A percentile compares a stretch with the other conserved stretches of the same genome.
Conservation (phyloP, 2,329 filamentous ascomycete genomes). For the Geosmithia putterillii region DNA sequence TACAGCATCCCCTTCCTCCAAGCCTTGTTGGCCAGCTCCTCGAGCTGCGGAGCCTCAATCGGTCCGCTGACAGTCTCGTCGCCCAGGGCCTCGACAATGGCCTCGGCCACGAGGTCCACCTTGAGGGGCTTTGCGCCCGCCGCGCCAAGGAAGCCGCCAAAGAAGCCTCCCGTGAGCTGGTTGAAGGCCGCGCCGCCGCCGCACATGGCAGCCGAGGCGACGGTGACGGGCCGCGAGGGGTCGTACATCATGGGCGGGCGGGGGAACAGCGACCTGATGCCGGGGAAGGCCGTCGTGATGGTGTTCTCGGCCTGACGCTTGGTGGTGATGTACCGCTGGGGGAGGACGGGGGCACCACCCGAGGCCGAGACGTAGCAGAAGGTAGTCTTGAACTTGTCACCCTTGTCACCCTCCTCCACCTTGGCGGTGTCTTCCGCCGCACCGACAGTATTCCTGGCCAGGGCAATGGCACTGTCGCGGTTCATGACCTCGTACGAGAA, state of each 20-base stretch:
- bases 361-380: constrained; percentile 89
- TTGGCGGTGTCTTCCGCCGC: constrained; percentile 50
- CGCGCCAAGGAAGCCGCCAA: constrained; percentile 68
- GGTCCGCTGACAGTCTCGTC: constrained; percentile 63
- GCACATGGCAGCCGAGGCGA: constrained; percentile 72
- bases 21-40: constrained; percentile 64
- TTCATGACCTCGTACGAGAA: constrained; percentile 98
- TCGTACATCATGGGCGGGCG: constrained; percentile 87
- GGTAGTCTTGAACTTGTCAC: constrained; percentile 18
- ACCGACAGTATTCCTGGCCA: constrained; percentile 52
- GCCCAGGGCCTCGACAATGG: constrained; percentile 74
- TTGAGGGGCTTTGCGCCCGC: constrained; percentile 78
- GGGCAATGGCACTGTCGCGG: constrained; percentile 70
- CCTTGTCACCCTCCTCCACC: too few relatives aligned
- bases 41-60: constrained; percentile 69
- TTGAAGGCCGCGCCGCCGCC: constrained; percentile 69
- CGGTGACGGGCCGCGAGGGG: constrained; percentile 63
- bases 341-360: constrained; percentile 73
- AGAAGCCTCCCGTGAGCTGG: constrained; percentile 58
- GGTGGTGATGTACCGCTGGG: constrained; percentile 74
- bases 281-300: constrained; percentile 60
- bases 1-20: constrained; percentile 90
- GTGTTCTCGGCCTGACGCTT: constrained; percentile 81
- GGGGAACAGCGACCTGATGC: constrained; percentile 70
- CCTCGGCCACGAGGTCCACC: constrained; percentile 77